Evolutionary conservation across 2,329 filamentous ascomycete genomes (phyloP).

Genomic region (Zymoseptoria tritici): DNA sequence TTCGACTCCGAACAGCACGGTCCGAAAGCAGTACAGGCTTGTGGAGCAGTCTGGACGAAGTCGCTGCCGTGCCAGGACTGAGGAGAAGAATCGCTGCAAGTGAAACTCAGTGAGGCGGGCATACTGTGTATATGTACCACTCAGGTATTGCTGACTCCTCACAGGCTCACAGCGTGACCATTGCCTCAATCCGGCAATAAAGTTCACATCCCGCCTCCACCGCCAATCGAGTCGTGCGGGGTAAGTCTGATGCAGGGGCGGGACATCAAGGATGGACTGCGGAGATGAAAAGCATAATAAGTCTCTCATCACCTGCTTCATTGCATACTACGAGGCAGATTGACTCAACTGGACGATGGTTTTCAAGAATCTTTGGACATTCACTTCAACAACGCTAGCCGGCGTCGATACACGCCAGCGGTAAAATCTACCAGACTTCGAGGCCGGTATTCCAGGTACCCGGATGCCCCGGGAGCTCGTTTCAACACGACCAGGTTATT

Average conservation of each 20-base stretch:
- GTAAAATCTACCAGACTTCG: background rate
- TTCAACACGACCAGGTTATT: background rate
- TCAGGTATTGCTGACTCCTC: background rate
- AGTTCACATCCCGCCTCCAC: background rate
- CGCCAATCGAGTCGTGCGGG: background rate
- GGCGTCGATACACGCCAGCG: background rate
- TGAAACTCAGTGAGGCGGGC: background rate
- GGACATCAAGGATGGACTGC: background rate
- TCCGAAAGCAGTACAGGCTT: background rate
- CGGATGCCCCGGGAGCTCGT: background rate
- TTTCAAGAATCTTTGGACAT: background rate
- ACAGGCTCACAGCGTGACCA: background rate
- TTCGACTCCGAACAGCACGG: background rate
- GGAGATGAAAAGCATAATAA: background rate
- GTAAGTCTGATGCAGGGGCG: background rate
- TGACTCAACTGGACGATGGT: background rate
- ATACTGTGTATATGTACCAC: background rate
- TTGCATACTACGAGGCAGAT: too few relatives aligned
- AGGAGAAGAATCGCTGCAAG: background rate
- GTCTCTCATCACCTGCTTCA: background rate
- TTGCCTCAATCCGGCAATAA: background rate
- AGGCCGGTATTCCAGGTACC: background rate
- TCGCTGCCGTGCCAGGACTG: background rate
- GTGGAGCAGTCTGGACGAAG: background rate
- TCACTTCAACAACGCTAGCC: background rate